Conservation (phyloP, 495 filamentous ascomycete genomes). For the Hamigera avellanea region DNA sequence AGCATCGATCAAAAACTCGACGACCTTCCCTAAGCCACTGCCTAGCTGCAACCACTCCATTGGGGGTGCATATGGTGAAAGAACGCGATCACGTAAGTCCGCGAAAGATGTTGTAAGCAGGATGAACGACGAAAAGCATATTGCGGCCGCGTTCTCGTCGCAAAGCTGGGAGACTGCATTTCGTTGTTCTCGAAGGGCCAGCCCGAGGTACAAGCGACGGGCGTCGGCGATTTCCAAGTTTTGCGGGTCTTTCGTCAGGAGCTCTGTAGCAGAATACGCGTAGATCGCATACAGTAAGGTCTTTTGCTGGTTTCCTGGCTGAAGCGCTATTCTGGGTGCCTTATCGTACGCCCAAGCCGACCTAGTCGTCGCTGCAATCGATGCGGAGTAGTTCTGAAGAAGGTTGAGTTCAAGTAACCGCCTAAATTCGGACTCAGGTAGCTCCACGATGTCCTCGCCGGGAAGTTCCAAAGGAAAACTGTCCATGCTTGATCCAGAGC, state of each 20-base stretch:
- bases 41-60: background rate
- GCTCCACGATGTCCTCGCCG: background rate
- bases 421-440: background rate
- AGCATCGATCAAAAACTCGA: background rate
- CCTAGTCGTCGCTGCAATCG: background rate
- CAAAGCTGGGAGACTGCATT: conserved; percentile 17
- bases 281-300: conserved; percentile 21
- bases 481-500: background rate
- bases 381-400: background rate
- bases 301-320: conserved; percentile 12
- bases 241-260: background rate
- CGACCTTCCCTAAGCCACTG: background rate
- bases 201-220: conserved; percentile 18
- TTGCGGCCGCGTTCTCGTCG: conserved; percentile 18
- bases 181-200: conserved; percentile 23
- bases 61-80: background rate
- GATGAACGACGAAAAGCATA: conserved; percentile 6
- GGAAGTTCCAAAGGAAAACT: background rate
- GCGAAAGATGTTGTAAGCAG: background rate
- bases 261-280: conserved; percentile 19
- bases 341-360: conserved; percentile 9
- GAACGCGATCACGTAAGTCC: background rate
- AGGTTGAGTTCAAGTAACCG: background rate
- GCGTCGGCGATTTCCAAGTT: conserved; percentile 10
- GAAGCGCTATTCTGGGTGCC: conserved; percentile 18